Conservation (phyloP, 768 basidiomycete genomes). For the Tephrocybe sp. region DNA sequence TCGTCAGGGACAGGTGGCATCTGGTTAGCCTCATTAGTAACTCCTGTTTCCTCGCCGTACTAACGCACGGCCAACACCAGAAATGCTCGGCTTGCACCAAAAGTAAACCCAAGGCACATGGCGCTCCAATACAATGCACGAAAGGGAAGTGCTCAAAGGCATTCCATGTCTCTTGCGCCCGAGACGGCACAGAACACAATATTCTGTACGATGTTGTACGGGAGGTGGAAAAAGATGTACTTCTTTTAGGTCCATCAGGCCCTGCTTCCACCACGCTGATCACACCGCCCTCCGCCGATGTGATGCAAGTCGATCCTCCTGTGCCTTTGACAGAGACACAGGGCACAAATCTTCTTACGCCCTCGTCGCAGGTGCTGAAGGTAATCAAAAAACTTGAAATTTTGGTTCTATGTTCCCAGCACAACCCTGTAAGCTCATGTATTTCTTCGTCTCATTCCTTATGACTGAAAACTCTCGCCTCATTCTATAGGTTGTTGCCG, state of each 20-base stretch:
- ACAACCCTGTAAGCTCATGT: slow-evolving; percentile 79
- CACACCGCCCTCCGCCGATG: slow-evolving; percentile 10
- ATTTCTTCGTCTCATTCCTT: not conserved
- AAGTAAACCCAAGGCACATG: slow-evolving; percentile 62
- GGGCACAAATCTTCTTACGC: not conserved
- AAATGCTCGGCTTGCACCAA: slow-evolving; percentile 91
- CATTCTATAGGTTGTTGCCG: slow-evolving; percentile 60
- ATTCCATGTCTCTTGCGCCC: slow-evolving; percentile 92
- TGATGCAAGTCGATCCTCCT: slow-evolving; percentile 33
- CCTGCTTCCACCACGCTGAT: slow-evolving; percentile 4
- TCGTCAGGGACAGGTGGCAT: slow-evolving; percentile 92
- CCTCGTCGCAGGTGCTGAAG: slow-evolving; percentile 48
- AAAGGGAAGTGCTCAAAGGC: slow-evolving; percentile 93
- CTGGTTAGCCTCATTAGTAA: slow-evolving; percentile 54
- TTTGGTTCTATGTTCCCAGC: slow-evolving; percentile 79
- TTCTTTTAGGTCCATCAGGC: slow-evolving; percentile 49
- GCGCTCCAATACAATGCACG: slow-evolving; percentile 88
- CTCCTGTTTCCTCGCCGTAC: not conserved
- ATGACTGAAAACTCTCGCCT: too few species aligned
- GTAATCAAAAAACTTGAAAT: slow-evolving; percentile 73
- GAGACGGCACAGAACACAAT: slow-evolving; percentile 48
- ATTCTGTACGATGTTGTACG: slow-evolving; percentile 62
- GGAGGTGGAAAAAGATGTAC: slow-evolving; percentile 81
- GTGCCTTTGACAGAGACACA: slow-evolving; percentile 3
- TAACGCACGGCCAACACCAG: slow-evolving; percentile 36